A percentile compares a stretch with the other conserved stretches of the same genome.
These are phyloP conservation scores for Trichoderma sp. DNA, from an alignment of 2,329 filamentous ascomycete genomes.

Conservation along the genomic window DNA sequence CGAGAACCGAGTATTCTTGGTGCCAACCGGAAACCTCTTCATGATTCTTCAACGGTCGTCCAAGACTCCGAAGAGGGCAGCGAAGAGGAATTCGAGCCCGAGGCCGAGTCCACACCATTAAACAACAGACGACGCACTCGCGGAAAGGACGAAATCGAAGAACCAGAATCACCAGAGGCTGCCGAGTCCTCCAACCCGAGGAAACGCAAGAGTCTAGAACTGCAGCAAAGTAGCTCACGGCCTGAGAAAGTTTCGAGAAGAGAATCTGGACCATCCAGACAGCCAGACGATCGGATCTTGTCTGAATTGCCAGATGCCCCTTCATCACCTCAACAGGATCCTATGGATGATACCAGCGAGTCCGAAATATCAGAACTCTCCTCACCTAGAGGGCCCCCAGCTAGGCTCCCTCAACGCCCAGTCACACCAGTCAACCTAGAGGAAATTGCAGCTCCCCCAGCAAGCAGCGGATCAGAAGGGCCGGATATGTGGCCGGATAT, in stretches of 20 bases:
- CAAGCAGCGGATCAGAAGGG: conserved; percentile 51
- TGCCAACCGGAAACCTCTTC: conserved; percentile 45
- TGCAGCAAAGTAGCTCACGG: conserved; percentile 37
- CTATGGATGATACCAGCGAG: conserved; percentile 33
- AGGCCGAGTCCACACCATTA: conserved; percentile 67
- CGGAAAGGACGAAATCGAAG: conserved; percentile 28
- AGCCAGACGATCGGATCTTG: conserved; percentile 24
- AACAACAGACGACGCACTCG: conserved; percentile 43
- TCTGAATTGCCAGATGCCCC: conserved; percentile 37
- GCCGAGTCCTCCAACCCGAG: conserved; percentile 38
- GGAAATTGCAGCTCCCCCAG: conserved; percentile 53
- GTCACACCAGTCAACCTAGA: conserved; percentile 48
- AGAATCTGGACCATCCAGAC: conserved; percentile 26
- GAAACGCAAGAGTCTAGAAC: conserved; percentile 57
- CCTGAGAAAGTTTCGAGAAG: conserved; percentile 38
- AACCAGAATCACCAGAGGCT: conserved; percentile 28
- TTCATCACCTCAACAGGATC: conserved; percentile 25
- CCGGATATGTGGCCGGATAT: conserved; percentile 53
- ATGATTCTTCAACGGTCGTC: conserved; percentile 34
- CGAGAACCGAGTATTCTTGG: conserved; percentile 63
- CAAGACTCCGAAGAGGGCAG: conserved; percentile 39
- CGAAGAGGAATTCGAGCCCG: conserved; percentile 55
- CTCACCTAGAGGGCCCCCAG: conserved; percentile 35
- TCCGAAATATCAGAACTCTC: conserved; percentile 39
- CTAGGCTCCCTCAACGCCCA: conserved; percentile 30